Evolutionary conservation across 345 rosid genomes (phyloP).

Genomic region (Triadica sebifera): DNA sequence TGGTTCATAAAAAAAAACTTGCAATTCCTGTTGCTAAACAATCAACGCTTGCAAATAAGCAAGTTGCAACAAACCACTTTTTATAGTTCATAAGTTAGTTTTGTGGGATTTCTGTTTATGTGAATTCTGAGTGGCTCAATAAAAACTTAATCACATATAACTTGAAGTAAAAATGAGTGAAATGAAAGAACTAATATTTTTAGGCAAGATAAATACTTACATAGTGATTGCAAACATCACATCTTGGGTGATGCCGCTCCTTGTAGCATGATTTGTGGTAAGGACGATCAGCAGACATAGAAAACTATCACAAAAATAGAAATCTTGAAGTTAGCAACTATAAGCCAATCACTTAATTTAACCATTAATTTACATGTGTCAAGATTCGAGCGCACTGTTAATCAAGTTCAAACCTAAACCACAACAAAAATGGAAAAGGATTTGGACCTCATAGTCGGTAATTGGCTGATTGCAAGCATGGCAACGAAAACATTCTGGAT

Average conservation of each 20-base stretch:
- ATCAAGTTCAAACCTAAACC: constrained; percentile 11
- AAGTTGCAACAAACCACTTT: not conserved
- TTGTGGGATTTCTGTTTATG: not conserved
- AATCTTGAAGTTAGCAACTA: constrained; percentile 22
- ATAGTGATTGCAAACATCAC: constrained; percentile 82
- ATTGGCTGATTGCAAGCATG: constrained; percentile 68
- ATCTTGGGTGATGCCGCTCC: constrained; percentile 79
- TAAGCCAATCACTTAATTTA: not conserved
- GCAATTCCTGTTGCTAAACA: too few species aligned
- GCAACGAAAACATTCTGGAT: constrained; percentile 88
- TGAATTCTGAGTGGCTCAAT: not conserved
- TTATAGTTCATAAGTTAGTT: constrained; percentile 2
- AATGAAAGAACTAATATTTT: not conserved
- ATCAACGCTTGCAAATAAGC: too few species aligned
- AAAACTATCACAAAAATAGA: constrained; percentile 54
- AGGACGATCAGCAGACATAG: constrained; percentile 69
- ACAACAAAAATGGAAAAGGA: constrained; percentile 12
- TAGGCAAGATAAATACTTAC: constrained; percentile 49
- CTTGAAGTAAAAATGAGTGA: not conserved
- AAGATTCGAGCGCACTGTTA: constrained; percentile 13
- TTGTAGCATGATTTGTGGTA: constrained; percentile 86
- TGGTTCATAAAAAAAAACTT: too few species aligned
- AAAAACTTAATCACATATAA: not conserved
- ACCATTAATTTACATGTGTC: not conserved
- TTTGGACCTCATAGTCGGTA: constrained; percentile 64